Base-by-base conservation (phyloP, 2,329 filamentous ascomycete genomes). In the Phaeophleospora eucalypticola region DNA sequence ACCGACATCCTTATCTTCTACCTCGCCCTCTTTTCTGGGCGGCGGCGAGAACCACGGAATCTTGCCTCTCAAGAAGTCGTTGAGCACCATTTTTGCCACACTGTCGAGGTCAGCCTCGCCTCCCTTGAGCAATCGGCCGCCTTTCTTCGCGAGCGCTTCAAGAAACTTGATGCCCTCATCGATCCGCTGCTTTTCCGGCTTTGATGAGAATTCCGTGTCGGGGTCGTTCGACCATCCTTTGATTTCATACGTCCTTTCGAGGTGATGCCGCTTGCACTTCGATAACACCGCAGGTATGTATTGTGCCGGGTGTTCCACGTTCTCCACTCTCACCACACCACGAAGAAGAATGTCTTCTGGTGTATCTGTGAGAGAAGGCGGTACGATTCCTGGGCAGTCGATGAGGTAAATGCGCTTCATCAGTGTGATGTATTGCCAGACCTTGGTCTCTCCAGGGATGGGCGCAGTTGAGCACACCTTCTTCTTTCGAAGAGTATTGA, bases 391-490 rank as follows among this genome's bases (percentile, higher is more conserved):
- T 33, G 93, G 93, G 62, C 91, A 97, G 62, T 98, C 93, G 59
- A 98, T 97, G 45, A 98, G 79, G 69, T 91, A 90, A 43, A 95
- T 95, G 44, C 89, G 79, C 72, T 90, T 94, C 87, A 95, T 95
- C 49, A 97, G 71, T 2, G 89, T 95, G 57, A 96, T 89, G 64
- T 96, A 96, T 67, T 96, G 91, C 91, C 93, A 97, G 21, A 96
- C 87, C 71, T 96, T 97, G 27, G 91, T 97, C 74, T 96, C 90
- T 12, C 90, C 93, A 4, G 93, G 91, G 52, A 97, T 95, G 4
- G 91, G 93, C 4, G 93, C 93, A 3, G 95, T 89, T 14, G 79
- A 93, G 72, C 90, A 90, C 34, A 96, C 90, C 67, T 93, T 90
- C 75, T 96, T 97, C 68, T 89, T 91, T 37, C 89, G 81, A 2